Evolutionary conservation across 306 rosid species (phyloP), one percentile per base, ranked within the genome.

Genomic region (Geum urbanum): DNA sequence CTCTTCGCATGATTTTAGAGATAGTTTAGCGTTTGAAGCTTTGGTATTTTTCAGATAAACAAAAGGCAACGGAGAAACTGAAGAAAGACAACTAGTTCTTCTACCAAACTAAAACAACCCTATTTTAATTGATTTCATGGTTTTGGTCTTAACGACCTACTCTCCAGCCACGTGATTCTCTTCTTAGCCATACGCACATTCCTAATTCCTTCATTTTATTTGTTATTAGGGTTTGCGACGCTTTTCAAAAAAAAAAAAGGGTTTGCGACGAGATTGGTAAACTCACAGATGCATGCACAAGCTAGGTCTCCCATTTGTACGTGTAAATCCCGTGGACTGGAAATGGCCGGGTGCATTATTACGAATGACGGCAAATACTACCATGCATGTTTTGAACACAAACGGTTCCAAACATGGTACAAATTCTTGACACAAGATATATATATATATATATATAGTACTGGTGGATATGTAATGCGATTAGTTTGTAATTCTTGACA

Each of bases 1-100:
- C 74, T 52, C 69, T 52, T 70, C 6, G 70, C 82, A 83, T 50
- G 70, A 78, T 66, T 62, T 53, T 35, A 55, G 41, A 69, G 64
- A 32, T 14, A 6, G 41, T 27, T 58, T 58, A 6, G 10, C n/a
- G n/a, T 13, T 57, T 57, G 8, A 16, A 8, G n/a, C 7, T 24
- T n/a, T 57, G 43, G 44, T 20, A 32, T 59, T 14, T 37, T 20
- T 15, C 37, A 32, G 4, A 32, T 32, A 32, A 32, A 32, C 37
- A 32, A 32, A 32, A 32, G 37, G 45, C 12, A 58, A 32, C 13
- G 16, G 8, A 35, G 15, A 6, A 6, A 10, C 5, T 3, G 37
- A 15, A 32, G 32, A 58, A 27, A 35, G 45, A 57, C 41, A 27
- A 27, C n/a, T 55, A 10, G 14, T 55, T 11, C 35, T 10, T 13